Evolutionary conservation across 164 flowering plant genomes (phyloP).

Genomic region (Macadamia tetraphylla): DNA sequence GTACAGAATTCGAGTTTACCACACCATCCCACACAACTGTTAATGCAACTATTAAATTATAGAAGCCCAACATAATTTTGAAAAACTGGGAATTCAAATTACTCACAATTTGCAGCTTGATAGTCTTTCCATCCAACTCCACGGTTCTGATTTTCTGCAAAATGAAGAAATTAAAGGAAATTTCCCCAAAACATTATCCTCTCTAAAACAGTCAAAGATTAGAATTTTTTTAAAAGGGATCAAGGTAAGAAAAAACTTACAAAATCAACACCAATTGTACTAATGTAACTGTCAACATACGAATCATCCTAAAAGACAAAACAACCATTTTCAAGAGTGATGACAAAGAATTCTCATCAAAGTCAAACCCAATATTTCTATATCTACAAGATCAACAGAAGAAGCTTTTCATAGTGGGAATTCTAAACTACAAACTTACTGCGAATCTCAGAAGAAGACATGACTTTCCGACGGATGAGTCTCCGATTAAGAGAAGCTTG

Average conservation of each 20-base stretch:
- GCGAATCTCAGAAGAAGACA: conserved; percentile 44
- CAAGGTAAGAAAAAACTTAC: conserved; percentile 20
- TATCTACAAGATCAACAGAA: too few relatives aligned
- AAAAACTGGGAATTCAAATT: not conserved
- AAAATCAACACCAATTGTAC: conserved; percentile 16
- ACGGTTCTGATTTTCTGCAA: conserved; percentile 44
- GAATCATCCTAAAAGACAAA: conserved; percentile 35
- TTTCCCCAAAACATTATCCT: not conserved
- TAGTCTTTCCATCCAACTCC: conserved; percentile 43
- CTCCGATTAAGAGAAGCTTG: conserved; percentile 31
- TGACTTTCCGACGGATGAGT: conserved; percentile 39
- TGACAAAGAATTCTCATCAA: too few relatives aligned
- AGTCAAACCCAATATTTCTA: too few relatives aligned
- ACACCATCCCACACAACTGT: too few relatives aligned
- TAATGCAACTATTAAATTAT: too few relatives aligned
- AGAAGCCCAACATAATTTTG: too few relatives aligned
- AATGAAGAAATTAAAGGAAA: not conserved
- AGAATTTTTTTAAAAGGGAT: too few relatives aligned
- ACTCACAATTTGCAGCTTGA: conserved; percentile 49
- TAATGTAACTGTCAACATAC: conserved; percentile 45
- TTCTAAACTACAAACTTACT: conserved; percentile 18
- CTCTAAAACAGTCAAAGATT: too few relatives aligned
- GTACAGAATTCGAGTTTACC: too few relatives aligned
- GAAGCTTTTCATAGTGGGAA: too few relatives aligned
- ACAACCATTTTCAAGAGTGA: too few relatives aligned